These are phyloP conservation scores for Wickerhamomyces sydowiorum DNA, from an alignment of 805 yeast genomes.

Conservation along the genomic window DNA sequence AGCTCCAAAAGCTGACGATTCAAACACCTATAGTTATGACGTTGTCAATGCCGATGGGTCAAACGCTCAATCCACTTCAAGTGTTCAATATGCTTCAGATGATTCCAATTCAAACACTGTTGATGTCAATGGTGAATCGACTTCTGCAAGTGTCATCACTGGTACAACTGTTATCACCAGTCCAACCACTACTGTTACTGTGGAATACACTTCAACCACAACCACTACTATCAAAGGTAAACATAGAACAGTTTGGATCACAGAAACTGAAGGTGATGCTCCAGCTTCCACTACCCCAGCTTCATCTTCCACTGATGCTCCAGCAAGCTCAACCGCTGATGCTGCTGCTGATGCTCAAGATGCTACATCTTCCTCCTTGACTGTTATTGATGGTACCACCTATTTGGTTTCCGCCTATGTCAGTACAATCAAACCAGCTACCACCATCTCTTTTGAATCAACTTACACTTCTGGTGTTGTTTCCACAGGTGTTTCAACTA, in stretches of 20 bases:
- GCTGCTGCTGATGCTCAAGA: constrained; percentile 3
- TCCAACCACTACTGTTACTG: constrained; percentile 8
- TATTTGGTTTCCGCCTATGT: constrained; percentile 16
- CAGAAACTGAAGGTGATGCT: constrained; percentile 16
- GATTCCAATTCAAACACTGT: constrained; percentile 9
- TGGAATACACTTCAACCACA: constrained; percentile 17
- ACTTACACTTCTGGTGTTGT: constrained; percentile 16
- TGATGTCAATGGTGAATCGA: constrained; percentile 13
- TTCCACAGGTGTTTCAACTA: constrained; percentile 13
- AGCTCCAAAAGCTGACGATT: constrained; percentile 11
- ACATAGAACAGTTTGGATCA: constrained; percentile 20
- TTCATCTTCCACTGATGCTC: neutral
- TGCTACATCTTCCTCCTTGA: constrained; percentile 4
- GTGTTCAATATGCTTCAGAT: constrained; percentile 13
- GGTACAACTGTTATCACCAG: constrained; percentile 9
- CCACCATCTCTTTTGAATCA: constrained; percentile 13
- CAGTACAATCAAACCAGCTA: constrained; percentile 22
- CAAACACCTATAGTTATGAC: constrained; percentile 17
- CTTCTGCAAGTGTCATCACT: constrained; percentile 7
- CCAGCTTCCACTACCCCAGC: constrained; percentile 3
- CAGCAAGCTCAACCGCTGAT: constrained; percentile 5
- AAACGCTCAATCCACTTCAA: constrained; percentile 18
- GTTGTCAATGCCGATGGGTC: constrained; percentile 25
- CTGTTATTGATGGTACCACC: constrained; percentile 21
- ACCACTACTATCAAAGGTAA: constrained; percentile 17